Percentiles rank a stretch among this genome's conserved stretches.
Conservation (phyloP, 345 rosid genomes). For the Gossypium bickii region DNA sequence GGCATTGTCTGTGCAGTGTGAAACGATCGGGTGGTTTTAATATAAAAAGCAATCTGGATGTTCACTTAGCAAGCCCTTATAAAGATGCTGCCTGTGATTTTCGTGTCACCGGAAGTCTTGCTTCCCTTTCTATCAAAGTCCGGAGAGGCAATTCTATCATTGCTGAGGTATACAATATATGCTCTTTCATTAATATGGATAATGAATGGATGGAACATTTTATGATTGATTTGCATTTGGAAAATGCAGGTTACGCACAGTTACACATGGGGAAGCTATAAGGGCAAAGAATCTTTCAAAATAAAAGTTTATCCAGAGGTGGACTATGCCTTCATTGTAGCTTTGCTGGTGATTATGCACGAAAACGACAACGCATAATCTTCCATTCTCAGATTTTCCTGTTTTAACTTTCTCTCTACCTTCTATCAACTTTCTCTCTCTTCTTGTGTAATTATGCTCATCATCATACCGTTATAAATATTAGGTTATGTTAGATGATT, state of each 20-base stretch:
- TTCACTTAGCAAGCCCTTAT: constrained; percentile 25
- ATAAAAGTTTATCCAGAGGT: constrained; percentile 71
- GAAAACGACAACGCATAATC: constrained; percentile 36
- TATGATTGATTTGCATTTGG: too few relatives aligned
- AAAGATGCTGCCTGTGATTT: constrained; percentile 38
- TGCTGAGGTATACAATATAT: constrained; percentile 46
- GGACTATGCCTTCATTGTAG: constrained; percentile 65
- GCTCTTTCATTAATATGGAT: too few relatives aligned
- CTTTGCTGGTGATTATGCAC: constrained; percentile 57
- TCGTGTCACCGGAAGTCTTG: constrained; percentile 41
- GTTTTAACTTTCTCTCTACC: too few relatives aligned
- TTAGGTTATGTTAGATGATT: too few relatives aligned
- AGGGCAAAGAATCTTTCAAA: constrained; percentile 54
- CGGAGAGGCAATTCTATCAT: constrained; percentile 45
- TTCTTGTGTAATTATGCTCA: background rate
- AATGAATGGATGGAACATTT: too few relatives aligned
- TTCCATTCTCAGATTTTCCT: background rate
- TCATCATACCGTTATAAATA: too few relatives aligned
- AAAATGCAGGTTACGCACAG: constrained; percentile 36
- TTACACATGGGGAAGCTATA: constrained; percentile 57
- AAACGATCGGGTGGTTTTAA: constrained; percentile 36
- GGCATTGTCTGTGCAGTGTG: too few relatives aligned
- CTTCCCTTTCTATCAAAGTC: constrained; percentile 58
- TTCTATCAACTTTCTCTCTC: background rate
- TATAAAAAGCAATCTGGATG: constrained; percentile 48